These are phyloP conservation scores for Globisporangium barbulae DNA, from an alignment of 352 stramenopile genomes.

Conservation along the genomic window DNA sequence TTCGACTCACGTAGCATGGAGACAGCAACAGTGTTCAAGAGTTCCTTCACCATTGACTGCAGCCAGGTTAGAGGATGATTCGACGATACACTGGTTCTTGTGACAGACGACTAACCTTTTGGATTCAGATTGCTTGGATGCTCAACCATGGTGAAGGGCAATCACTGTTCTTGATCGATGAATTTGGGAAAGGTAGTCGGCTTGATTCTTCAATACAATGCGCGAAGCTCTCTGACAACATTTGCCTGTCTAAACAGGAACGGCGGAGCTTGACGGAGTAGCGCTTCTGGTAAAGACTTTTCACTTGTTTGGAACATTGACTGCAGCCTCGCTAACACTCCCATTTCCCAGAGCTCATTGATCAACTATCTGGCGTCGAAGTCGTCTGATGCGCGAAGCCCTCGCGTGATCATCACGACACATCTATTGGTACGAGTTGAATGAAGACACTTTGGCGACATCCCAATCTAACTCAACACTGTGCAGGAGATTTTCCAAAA, in stretches of 20 bases:
- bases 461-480: not conserved
- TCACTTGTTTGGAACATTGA: not conserved
- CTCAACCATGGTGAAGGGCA: conserved; percentile 57
- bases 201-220: not conserved
- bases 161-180: conserved; percentile 81
- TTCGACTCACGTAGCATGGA: conserved; percentile 48
- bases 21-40: conserved; percentile 67
- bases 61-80: conserved; percentile 46
- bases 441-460: not conserved
- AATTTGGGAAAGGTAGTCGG: conserved; percentile 80
- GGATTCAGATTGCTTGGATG: conserved; percentile 75
- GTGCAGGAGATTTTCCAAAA: conserved; percentile 62
- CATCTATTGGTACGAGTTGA: conserved; percentile 60
- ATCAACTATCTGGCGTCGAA: conserved; percentile 60
- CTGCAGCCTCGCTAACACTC: not conserved
- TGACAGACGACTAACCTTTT: not conserved
- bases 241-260: conserved; percentile 32
- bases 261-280: conserved; percentile 67
- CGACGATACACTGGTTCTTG: not conserved
- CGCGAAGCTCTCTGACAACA: not conserved
- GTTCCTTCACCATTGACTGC: conserved; percentile 88
- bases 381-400: conserved; percentile 24
- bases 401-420: conserved; percentile 73
- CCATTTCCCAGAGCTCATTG: conserved; percentile 35
- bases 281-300: conserved; percentile 53